Percentiles rank a stretch among this genome's conserved stretches.
These are phyloP conservation scores for Erysimum cheiranthoides DNA, from an alignment of 345 rosid genomes.

Conservation along the genomic window DNA sequence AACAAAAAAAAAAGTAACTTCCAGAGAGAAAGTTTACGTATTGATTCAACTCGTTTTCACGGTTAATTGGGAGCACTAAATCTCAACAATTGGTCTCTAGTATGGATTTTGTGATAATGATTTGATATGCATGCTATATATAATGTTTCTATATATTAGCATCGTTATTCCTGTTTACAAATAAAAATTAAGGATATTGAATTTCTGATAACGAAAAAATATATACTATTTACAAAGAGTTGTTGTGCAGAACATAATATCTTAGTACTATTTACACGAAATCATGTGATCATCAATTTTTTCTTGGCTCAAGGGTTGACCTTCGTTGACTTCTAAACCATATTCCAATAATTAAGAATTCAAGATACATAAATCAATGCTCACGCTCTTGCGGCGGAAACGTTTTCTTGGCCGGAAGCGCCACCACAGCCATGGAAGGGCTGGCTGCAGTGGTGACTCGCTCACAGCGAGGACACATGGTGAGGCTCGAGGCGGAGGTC, in stretches of 20 bases:
- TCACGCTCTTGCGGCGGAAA: conserved; percentile 30
- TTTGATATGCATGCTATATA: no score
- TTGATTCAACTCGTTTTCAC: no score
- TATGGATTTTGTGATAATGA: no score
- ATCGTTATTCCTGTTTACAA: background rate
- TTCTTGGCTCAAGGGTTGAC: conserved; percentile 20
- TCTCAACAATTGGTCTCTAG: no score
- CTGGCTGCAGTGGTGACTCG: conserved; percentile 66
- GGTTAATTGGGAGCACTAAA: no score
- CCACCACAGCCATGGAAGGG: conserved; percentile 26
- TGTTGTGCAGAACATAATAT: conserved; percentile 7
- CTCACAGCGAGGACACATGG: conserved; percentile 96
- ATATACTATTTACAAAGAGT: conserved; percentile 27
- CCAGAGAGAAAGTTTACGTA: no score
- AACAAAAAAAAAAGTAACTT: no score
- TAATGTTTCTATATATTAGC: no score
- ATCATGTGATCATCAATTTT: conserved; percentile 21
- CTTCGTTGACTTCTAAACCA: conserved; percentile 17
- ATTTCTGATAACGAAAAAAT: background rate
- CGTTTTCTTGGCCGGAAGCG: conserved; percentile 29
- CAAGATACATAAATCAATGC: conserved; percentile 10
- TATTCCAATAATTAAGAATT: conserved; percentile 12
- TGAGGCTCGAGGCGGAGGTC: conserved; percentile 68
- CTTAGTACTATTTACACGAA: conserved; percentile 31
- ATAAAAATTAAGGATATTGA: background rate